Conservation (phyloP, 2,329 filamentous ascomycete species). For the Fusarium illudens region DNA sequence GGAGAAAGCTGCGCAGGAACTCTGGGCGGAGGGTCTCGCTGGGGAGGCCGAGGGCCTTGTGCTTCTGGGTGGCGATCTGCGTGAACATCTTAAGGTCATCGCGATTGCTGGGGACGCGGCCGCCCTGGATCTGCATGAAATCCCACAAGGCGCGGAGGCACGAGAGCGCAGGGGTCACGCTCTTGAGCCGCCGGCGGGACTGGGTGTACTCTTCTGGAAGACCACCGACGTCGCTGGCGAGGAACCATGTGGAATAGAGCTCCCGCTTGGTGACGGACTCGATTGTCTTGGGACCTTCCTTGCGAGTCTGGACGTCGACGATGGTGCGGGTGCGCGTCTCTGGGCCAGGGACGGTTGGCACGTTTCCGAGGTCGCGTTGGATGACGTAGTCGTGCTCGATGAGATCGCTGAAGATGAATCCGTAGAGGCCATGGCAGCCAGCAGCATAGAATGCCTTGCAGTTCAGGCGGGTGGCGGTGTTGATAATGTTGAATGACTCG, state of each 20-base stretch:
- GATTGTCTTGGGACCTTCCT: constrained; percentile 71
- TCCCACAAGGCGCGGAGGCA: constrained; percentile 92
- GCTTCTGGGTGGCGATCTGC: constrained; percentile 77
- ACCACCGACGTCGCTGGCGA: constrained; percentile 80
- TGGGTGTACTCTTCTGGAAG: constrained; percentile 74
- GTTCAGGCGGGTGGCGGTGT: constrained; percentile 83
- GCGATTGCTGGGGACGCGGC: constrained; percentile 63
- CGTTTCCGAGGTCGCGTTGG: constrained; percentile 83
- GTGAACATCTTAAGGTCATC: constrained; percentile 81
- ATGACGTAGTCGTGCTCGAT: constrained; percentile 91
- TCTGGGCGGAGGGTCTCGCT: constrained; percentile 72
- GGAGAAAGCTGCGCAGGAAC: constrained; percentile 83
- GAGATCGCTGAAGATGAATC: constrained; percentile 93
- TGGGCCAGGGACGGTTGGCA: constrained; percentile 64
- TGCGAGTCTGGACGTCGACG: constrained; percentile 74
- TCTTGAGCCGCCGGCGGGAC: constrained; percentile 72
- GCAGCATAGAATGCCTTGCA: constrained; percentile 88
- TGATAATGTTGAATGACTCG: constrained; percentile 77
- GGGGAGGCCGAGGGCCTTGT: constrained; percentile 76
- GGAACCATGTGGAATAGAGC: constrained; percentile 84
- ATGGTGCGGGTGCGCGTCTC: constrained; percentile 85
- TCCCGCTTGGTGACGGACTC: constrained; percentile 94
- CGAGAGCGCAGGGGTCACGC: constrained; percentile 84
- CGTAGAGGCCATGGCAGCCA: constrained; percentile 87
- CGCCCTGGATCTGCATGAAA: constrained; percentile 66